These are phyloP conservation scores for Quercus parvula DNA, from an alignment of 306 rosid genomes.

Conservation along the genomic window DNA sequence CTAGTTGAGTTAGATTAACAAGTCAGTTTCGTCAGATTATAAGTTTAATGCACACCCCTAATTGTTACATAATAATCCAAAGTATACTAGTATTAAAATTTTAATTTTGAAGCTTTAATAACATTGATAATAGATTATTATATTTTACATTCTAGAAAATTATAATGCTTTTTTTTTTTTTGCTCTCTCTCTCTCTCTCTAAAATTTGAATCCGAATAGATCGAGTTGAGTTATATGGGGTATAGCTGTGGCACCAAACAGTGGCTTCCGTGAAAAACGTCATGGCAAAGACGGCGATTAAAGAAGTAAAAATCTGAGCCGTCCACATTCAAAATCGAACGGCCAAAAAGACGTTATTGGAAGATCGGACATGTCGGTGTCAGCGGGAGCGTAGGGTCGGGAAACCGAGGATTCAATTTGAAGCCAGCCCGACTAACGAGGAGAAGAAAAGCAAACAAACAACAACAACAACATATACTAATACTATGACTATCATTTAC, in stretches of 20 bases:
- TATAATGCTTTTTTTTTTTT: fast-evolving
- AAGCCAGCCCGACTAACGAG: slow-evolving; percentile 40
- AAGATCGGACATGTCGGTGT: slow-evolving; percentile 38
- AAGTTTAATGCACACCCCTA: too few species aligned
- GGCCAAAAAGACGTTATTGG: not conserved
- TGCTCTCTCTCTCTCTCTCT: too few species aligned
- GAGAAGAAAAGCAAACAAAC: not conserved
- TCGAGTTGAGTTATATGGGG: not conserved
- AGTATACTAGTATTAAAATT: too few species aligned
- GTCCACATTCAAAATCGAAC: not conserved
- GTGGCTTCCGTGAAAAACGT: slow-evolving; percentile 46
- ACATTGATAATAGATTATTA: too few species aligned
- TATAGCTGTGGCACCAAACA: slow-evolving; percentile 19
- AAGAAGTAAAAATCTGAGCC: slow-evolving; percentile 22
- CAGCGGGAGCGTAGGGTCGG: slow-evolving; percentile 56
- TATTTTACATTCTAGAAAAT: too few species aligned
- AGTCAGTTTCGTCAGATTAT: too few species aligned
- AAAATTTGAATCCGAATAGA: too few species aligned
- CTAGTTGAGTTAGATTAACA: too few species aligned
- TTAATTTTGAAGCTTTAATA: too few species aligned
- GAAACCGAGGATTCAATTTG: slow-evolving; percentile 8
- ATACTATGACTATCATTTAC: too few species aligned
- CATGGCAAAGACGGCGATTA: slow-evolving; percentile 53
- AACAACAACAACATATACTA: too few species aligned
- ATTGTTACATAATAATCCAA: too few species aligned